Evolutionary conservation across 2,329 filamentous ascomycete genomes (phyloP).

Genomic region (Amesomyces nigricolor): DNA sequence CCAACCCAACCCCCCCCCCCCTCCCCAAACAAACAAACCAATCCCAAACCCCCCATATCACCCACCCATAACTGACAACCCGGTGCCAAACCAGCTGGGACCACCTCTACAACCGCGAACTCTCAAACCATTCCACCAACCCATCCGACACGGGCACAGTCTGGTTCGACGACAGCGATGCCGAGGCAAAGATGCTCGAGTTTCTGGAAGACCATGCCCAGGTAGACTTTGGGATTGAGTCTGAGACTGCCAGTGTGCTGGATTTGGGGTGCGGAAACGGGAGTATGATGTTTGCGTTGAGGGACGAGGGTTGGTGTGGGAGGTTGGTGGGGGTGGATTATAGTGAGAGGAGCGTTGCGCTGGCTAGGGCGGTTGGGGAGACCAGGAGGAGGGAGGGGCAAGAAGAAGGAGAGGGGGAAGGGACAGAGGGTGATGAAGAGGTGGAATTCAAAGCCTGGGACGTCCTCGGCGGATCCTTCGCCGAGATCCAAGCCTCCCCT

Average conservation of each 20-base stretch:
- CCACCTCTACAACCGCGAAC: conserved; percentile 63
- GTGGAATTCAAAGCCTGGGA: conserved; percentile 56
- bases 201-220: conserved; percentile 50
- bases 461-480: conserved; percentile 44
- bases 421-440: conserved; percentile 3
- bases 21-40: background rate
- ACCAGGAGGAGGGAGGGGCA: conserved; percentile 26
- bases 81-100: conserved; percentile 57
- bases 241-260: conserved; percentile 55
- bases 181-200: conserved; percentile 70
- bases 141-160: conserved; percentile 78
- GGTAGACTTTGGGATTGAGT: conserved; percentile 20
- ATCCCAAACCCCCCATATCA: background rate
- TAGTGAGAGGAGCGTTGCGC: conserved; percentile 63
- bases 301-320: conserved; percentile 59
- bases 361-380: conserved; percentile 60
- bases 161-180: conserved; percentile 93
- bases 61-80: background rate
- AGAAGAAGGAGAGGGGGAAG: conserved; percentile 23
- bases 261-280: conserved; percentile 95
- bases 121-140: conserved; percentile 65
- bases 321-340: conserved; percentile 86
- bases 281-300: conserved; percentile 76
- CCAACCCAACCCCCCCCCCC: background rate
- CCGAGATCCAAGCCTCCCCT: conserved; percentile 28